Evolutionary conservation across 2,329 filamentous ascomycete genomes (phyloP).

Genomic region (Hypoxylon sp.): DNA sequence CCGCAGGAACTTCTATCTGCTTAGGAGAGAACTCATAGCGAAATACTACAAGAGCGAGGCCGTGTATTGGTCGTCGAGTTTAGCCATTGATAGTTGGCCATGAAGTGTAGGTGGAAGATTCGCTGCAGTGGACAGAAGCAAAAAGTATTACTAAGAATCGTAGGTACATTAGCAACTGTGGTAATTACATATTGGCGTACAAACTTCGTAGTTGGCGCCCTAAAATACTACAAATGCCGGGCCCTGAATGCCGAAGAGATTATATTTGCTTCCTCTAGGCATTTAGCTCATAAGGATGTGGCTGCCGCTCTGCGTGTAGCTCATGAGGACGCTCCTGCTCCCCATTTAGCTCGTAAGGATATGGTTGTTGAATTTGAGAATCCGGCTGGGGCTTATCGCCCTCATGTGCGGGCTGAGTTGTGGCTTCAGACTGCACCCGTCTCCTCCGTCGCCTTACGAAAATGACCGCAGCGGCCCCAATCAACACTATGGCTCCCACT

Average conservation of each 20-base stretch:
- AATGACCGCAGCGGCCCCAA: background rate
- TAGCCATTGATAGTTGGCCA: background rate
- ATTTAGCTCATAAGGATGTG: background rate
- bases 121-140: background rate
- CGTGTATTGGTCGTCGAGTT: no score
- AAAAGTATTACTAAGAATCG: background rate
- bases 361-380: background rate
- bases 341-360: constrained; percentile 3
- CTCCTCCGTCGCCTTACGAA: constrained; percentile 13
- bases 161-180: background rate
- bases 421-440: background rate
- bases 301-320: background rate
- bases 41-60: no score
- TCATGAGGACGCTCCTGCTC: background rate
- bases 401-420: background rate
- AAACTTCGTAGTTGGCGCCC: background rate
- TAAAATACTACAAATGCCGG: background rate
- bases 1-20: no score
- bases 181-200: background rate
- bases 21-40: no score
- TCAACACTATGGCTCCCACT: constrained; percentile 10
- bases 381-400: background rate
- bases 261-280: background rate
- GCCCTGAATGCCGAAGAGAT: background rate
- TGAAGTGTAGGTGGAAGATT: background rate